These are phyloP conservation scores for Paratinospora sagittata DNA, from an alignment of 164 flowering plant genomes.

Conservation along the genomic window DNA sequence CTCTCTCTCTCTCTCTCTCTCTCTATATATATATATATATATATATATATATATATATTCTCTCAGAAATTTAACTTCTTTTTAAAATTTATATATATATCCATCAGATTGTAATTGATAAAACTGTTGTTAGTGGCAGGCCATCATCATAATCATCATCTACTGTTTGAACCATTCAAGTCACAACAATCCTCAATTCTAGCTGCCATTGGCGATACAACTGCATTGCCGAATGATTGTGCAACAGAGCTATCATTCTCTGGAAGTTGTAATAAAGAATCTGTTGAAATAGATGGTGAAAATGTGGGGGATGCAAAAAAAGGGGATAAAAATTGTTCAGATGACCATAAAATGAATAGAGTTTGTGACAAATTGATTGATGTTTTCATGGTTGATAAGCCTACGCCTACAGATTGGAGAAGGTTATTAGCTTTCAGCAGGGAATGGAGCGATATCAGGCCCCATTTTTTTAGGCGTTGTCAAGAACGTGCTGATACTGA, in stretches of 20 bases:
- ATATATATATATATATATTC: too few species aligned
- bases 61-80: not conserved
- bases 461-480: conserved; percentile 68
- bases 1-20: too few species aligned
- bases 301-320: conserved; percentile 18
- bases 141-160: not conserved
- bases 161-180: conserved; percentile 9
- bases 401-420: conserved; percentile 88
- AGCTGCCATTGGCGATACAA: conserved; percentile 29
- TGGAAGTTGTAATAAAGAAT: conserved; percentile 18
- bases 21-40: too few species aligned
- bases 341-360: conserved; percentile 47
- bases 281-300: not conserved
- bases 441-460: conserved; percentile 62
- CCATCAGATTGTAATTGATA: not conserved
- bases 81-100: too few species aligned
- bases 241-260: conserved; percentile 19
- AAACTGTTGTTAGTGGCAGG: conserved; percentile 15
- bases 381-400: conserved; percentile 92
- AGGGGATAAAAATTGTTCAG: conserved; percentile 24
- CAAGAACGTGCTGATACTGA: conserved; percentile 70
- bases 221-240: conserved; percentile 29
- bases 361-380: conserved; percentile 79
- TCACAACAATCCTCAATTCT: conserved; percentile 10
- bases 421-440: conserved; percentile 71